These are phyloP conservation scores for Colletotrichum liriopes DNA, from an alignment of 2,329 filamentous ascomycete genomes.

Conservation along the genomic window DNA sequence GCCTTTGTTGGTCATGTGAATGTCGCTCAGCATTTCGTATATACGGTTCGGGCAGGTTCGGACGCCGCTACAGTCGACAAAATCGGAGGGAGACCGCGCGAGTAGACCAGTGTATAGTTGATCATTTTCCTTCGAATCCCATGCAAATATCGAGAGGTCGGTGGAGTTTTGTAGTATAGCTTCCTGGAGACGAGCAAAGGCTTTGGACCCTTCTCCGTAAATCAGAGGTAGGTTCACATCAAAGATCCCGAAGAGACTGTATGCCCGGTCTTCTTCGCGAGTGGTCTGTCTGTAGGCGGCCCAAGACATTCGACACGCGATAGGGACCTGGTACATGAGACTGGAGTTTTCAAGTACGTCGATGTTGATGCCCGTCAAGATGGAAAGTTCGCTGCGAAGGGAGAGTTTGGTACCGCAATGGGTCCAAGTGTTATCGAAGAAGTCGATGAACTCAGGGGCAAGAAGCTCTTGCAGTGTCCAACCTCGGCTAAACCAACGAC, in stretches of 20 bases:
- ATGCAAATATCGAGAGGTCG: not conserved
- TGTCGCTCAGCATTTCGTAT: no score
- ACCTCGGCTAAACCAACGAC: conserved; percentile 22
- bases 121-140: not conserved
- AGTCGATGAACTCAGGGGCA: conserved; percentile 42
- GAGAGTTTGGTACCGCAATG: not conserved
- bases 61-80: no score
- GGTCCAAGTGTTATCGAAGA: conserved; percentile 45
- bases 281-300: conserved; percentile 45
- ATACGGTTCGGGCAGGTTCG: no score
- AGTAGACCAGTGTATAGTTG: no score
- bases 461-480: conserved; percentile 44
- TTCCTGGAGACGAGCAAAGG: conserved; percentile 44
- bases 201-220: conserved; percentile 48
- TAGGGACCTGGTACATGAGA: not conserved
- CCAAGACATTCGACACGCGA: conserved; percentile 49
- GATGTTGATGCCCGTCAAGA: not conserved
- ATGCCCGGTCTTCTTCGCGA: conserved; percentile 46
- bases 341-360: not conserved
- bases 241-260: conserved; percentile 49
- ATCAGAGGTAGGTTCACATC: conserved; percentile 47
- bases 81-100: no score
- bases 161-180: not conserved
- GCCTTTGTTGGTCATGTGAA: no score
- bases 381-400: not conserved